Base-by-base conservation (phyloP, 208 protist species). In the Novymonas esmeraldas region DNA sequence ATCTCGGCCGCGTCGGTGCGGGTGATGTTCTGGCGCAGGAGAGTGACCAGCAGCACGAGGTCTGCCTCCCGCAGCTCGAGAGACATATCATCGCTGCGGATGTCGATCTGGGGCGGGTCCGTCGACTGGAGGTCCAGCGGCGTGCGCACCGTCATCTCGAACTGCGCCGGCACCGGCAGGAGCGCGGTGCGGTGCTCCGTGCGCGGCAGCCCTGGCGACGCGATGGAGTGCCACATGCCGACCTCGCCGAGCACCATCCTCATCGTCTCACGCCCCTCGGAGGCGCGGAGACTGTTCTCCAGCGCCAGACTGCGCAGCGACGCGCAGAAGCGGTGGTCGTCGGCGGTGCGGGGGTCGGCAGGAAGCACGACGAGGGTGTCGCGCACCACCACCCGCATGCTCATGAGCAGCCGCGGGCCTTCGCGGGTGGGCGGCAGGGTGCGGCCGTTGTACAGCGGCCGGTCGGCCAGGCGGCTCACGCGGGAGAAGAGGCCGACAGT, bases 391-490 rank as follows among this genome's bases (percentile, higher is more conserved):
- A 94, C 71, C 26, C 79, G 85, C 28, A 94, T 69, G 68, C 84
- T 86, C 70, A 89, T 91, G 46, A 96, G 76, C 62, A 94, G 70
- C 39, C 63, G 69, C 41, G 87, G 88, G 6, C 80, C 70, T 50
- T 81, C 71, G 14, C 70, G 64, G n/a, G 72, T 41, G 18, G 77
- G 76, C 14, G 78, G 61, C 48, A 82, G 74, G 16, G 70, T 67
- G 20, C 79, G 72, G 7, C 86, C 82, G 64, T 96, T 90, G 70
- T 96, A 96, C 16, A 92, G 72, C 20, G 91, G 78, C 16, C 91
- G 83, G 22, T 80, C 79, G 5, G 66, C 60, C 16, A 96, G 39
- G 5, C 60, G 41, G 3, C 81, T 66, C 31, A 94, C 50, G 9
- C 82, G 73, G 3, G 84, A 77, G 56, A 94, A 90, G 46, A 93